These are phyloP conservation scores for Alliaria petiolata DNA, from an alignment of 345 rosid species.

Conservation along the genomic window DNA sequence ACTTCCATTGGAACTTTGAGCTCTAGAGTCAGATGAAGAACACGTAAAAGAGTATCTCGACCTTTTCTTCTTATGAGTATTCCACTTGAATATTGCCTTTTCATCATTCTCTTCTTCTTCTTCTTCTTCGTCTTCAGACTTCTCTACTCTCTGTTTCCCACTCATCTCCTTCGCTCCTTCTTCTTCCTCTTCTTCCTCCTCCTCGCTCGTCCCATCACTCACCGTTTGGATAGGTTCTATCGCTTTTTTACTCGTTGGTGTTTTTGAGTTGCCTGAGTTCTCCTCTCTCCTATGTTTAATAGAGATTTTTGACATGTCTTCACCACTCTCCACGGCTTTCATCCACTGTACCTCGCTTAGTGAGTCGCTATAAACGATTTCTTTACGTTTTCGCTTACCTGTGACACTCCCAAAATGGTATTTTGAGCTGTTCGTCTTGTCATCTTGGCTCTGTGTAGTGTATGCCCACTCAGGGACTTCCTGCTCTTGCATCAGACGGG, in stretches of 20 bases:
- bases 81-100: conserved; percentile 62
- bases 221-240: conserved; percentile 32
- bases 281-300: conserved; percentile 45
- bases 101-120: conserved; percentile 36
- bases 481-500: conserved; percentile 91
- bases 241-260: conserved; percentile 33
- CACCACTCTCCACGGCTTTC: conserved; percentile 94
- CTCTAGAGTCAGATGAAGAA: conserved; percentile 76
- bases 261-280: conserved; percentile 31
- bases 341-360: conserved; percentile 84
- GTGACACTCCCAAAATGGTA: conserved; percentile 40
- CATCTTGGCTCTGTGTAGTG: conserved; percentile 51
- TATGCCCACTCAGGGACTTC: conserved; percentile 99
- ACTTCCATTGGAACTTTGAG: conserved; percentile 62
- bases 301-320: conserved; percentile 53
- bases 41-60: conserved; percentile 62
- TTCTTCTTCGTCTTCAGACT: conserved; percentile 35
- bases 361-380: conserved; percentile 69
- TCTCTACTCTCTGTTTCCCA: conserved; percentile 40
- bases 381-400: conserved; percentile 84
- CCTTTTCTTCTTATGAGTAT: conserved; percentile 78
- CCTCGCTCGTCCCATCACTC: conserved; percentile 77
- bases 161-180: conserved; percentile 12
- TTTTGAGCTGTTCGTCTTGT: conserved; percentile 50
- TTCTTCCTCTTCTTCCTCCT: conserved; percentile 37